These are phyloP conservation scores for Sarocladiaceae sp. DNA, from an alignment of 2,329 filamentous ascomycete genomes.

Conservation along the genomic window DNA sequence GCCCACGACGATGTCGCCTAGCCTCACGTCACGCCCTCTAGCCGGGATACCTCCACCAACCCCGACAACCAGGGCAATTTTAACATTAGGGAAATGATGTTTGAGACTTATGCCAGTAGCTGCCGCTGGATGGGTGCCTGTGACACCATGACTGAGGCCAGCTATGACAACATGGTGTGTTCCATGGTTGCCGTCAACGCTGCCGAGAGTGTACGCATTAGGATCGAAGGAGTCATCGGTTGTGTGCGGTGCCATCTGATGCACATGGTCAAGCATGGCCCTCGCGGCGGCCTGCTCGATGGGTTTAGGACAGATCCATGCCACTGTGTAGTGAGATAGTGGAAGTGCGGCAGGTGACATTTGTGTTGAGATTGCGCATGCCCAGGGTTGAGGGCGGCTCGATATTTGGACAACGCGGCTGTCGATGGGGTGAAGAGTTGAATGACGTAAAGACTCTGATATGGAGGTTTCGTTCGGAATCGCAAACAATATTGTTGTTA, in stretches of 20 bases:
- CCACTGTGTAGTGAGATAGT: conserved; percentile 25
- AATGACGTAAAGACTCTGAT: no score
- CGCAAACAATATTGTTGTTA: no score
- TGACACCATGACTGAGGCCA: not conserved
- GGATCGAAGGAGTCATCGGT: conserved; percentile 12
- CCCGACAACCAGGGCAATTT: no score
- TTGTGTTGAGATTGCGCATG: no score
- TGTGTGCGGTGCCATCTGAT: conserved; percentile 8
- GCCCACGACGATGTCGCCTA: no score
- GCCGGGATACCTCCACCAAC: no score
- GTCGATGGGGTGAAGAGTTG: no score
- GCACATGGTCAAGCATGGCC: conserved; percentile 21
- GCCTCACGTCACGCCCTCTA: no score
- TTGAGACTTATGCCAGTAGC: not conserved
- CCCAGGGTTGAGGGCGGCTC: no score
- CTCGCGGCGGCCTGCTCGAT: conserved; percentile 23
- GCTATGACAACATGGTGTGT: not conserved
- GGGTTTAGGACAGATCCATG: conserved; percentile 25
- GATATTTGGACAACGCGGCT: no score
- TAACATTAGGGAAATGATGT: not conserved
- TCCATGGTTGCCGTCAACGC: not conserved
- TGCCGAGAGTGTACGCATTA: conserved; percentile 20
- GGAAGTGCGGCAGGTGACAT: no score
- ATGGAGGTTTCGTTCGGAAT: no score
- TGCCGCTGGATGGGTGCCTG: not conserved